These are phyloP conservation scores for Immersiella caudata DNA, from an alignment of 495 filamentous ascomycete species.

Conservation along the genomic window DNA sequence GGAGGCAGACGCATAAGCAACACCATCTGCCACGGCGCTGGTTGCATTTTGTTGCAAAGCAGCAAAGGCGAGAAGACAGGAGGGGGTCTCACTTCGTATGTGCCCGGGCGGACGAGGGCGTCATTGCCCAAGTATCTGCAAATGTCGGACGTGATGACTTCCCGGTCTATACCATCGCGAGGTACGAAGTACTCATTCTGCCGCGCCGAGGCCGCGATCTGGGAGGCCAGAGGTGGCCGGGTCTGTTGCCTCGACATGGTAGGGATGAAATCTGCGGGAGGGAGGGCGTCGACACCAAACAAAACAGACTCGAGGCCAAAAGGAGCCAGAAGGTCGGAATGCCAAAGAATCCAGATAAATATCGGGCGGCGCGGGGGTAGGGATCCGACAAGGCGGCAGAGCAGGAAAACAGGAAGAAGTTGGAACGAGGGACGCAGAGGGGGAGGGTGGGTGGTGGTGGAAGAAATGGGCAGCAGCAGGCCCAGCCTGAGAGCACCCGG, in stretches of 20 bases:
- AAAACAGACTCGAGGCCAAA: slow-evolving; percentile 1
- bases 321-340: slow-evolving; percentile 24
- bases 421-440: slow-evolving; percentile 27
- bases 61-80: slow-evolving; percentile 11
- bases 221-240: slow-evolving; percentile 46
- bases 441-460: slow-evolving; percentile 30
- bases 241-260: slow-evolving; percentile 36
- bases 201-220: slow-evolving; percentile 47
- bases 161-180: slow-evolving; percentile 86
- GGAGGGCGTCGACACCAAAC: slow-evolving; percentile 12
- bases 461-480: slow-evolving; percentile 32
- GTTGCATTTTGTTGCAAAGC: not conserved
- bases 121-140: slow-evolving; percentile 92
- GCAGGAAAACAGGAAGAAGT: slow-evolving; percentile 24
- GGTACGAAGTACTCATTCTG: slow-evolving; percentile 87
- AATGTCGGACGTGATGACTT: slow-evolving; percentile 94
- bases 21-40: not conserved
- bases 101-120: slow-evolving; percentile 83
- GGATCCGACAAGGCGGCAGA: slow-evolving; percentile 28
- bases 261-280: slow-evolving; percentile 4
- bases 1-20: slow-evolving; percentile 24
- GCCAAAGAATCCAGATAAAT: slow-evolving; percentile 14
- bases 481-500: slow-evolving; percentile 26
- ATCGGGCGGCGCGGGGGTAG: slow-evolving; percentile 20
- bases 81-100: slow-evolving; percentile 64